phyloP scores from a whole-genome alignment of 371 early-diverging fungal species.

The Apophysomyces sp. region DNA sequence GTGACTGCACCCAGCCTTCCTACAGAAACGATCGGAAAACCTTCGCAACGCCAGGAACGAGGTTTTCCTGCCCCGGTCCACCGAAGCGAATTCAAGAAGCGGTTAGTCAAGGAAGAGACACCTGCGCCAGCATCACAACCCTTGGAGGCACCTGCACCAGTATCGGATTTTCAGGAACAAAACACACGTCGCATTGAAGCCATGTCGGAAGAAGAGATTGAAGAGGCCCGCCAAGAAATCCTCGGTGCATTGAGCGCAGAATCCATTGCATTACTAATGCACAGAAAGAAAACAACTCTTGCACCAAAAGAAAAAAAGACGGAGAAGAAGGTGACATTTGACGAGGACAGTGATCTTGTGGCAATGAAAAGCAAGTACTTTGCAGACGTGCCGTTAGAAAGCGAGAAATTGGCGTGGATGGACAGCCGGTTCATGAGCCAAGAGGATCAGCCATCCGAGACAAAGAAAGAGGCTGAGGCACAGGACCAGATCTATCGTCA shows the following conservation, averaged over 20 bases:
- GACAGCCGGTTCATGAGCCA: slow-evolving; percentile 29
- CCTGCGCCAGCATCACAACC: slow-evolving; percentile 16
- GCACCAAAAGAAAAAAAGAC: neutral
- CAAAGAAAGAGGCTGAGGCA: slow-evolving; percentile 12
- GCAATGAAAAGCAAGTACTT: slow-evolving; percentile 55
- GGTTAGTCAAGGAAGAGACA: neutral
- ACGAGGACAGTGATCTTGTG: slow-evolving; percentile 51
- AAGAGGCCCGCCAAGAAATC: slow-evolving; percentile 59
- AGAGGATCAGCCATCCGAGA: slow-evolving; percentile 6
- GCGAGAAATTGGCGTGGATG: slow-evolving; percentile 77
- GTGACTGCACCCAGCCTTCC: slow-evolving; percentile 26
- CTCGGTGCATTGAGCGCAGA: slow-evolving; percentile 55
- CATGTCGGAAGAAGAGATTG: slow-evolving; percentile 66
- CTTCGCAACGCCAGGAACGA: slow-evolving; percentile 23
- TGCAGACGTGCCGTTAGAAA: slow-evolving; percentile 54
- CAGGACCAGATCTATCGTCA: slow-evolving; percentile 25
- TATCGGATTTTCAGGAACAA: slow-evolving; percentile 52
- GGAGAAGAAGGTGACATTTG: slow-evolving; percentile 18
- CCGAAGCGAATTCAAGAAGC: slow-evolving; percentile 47
- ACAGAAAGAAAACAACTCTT: slow-evolving; percentile 7
- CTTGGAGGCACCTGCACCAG: slow-evolving; percentile 3
- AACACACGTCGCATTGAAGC: slow-evolving; percentile 50
- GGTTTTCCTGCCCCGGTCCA: slow-evolving; percentile 63
- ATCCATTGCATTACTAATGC: slow-evolving; percentile 47
- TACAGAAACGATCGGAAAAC: slow-evolving; percentile 3